Evolutionary conservation across 768 basidiomycete species (phyloP).

Genomic region (Punctularia strigosozonata): DNA sequence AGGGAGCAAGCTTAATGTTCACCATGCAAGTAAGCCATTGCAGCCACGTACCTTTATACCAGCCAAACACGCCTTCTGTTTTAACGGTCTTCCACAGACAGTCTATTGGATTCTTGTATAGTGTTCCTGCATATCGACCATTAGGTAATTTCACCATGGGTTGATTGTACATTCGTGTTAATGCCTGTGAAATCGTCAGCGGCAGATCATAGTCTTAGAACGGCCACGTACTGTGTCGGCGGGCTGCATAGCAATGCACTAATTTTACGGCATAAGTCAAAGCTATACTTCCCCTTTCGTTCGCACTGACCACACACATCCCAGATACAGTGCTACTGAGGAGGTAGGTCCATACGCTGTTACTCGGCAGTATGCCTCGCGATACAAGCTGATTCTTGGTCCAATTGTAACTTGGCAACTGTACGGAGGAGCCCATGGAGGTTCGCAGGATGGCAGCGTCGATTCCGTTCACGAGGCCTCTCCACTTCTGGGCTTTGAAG

Average conservation of each 20-base stretch:
- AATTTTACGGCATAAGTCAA: conserved; percentile 7
- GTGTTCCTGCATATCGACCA: conserved; percentile 58
- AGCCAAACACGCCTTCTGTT: conserved; percentile 82
- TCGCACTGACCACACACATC: conserved; percentile 67
- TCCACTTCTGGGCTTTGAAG: conserved; percentile 60
- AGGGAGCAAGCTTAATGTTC: not conserved
- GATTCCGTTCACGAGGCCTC: conserved; percentile 81
- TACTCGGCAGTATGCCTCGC: conserved; percentile 54
- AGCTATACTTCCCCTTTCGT: not conserved
- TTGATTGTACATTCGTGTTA: conserved; percentile 96
- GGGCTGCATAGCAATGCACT: conserved; percentile 92
- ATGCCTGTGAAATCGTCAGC: conserved; percentile 32
- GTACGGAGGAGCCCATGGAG: conserved; percentile 91
- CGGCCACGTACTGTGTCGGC: conserved; percentile 65
- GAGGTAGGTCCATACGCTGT: conserved; percentile 81
- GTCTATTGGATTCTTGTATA: conserved; percentile 90
- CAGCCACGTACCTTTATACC: conserved; percentile 75
- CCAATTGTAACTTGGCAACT: conserved; percentile 92
- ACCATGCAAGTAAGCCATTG: not conserved
- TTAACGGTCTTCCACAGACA: conserved; percentile 95
- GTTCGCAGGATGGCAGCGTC: conserved; percentile 91
- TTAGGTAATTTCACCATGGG: conserved; percentile 61
- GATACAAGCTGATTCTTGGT: conserved; percentile 73
- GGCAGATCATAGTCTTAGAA: not conserved
- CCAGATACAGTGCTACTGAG: conserved; percentile 85